Evolutionary conservation across 495 filamentous ascomycete genomes (phyloP), one percentile per base, ranked within the genome.

Genomic region (Trichoderma virens): DNA sequence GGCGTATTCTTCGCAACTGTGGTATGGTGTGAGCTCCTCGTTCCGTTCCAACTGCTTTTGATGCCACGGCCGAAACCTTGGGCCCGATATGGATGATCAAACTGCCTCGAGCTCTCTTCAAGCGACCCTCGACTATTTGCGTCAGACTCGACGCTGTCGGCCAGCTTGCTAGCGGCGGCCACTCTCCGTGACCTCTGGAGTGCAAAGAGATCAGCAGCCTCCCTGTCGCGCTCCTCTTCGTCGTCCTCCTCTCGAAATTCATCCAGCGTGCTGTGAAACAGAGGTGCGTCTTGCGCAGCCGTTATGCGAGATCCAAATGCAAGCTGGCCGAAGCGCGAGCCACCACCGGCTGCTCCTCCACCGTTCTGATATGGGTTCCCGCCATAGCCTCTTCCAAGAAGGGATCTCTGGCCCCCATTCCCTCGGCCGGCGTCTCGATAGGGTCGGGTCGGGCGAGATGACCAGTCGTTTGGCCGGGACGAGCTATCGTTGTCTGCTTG

Each of bases 171-270:
- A 20, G 86, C 82, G 28, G 91, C 92, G 72, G 97, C 93, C 61
- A 96, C 89, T 62, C 92, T 84, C 67, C 94, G 83, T 70, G 93
- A 97, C 62, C 86, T 80, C 74, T 97, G 91, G 60, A 98, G 76
- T 14, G 94, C 94, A 74, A 91, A 96, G 69, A 91, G 88, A 74
- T 98, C 94, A 16, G 93, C 91, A 18, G 93, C 89, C 69, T 98
- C 94, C 62, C 93, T 85, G 64, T 96, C 91, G 66, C 90, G 88
- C 71, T 98, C 93, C 62, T 88, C 86, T 63, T 92, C 92, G 62
- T 97, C 92, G 71, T 96, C 90, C 70, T 96, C 91, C 75, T 93
- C 90, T 67, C 85, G 83, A 66, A 91, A 91, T 67, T 91, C 88
- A 73, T 92, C 90, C 43, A 82, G 66, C 5, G 81, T 69, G 70